phyloP scores from a whole-genome alignment of 73 alveolate genomes.

The Paraurostyla sp. region DNA sequence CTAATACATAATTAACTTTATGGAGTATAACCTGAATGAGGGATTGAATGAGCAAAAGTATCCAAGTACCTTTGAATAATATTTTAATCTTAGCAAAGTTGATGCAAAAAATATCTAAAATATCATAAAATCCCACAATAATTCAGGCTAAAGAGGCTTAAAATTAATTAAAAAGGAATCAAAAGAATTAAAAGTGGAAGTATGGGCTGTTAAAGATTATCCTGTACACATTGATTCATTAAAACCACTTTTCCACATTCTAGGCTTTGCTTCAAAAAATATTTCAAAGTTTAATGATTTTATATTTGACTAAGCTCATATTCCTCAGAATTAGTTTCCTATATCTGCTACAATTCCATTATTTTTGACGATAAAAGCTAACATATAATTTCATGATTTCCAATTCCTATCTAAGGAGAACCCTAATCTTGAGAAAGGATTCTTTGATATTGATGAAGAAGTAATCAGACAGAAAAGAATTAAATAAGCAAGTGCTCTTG shows the following conservation, averaged over 20 bases:
- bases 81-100: slow-evolving; percentile 30
- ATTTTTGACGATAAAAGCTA: slow-evolving; percentile 34
- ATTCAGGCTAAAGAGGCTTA: not conserved
- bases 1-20: not conserved
- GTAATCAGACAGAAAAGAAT: not conserved
- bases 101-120: slow-evolving; percentile 9
- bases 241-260: slow-evolving; percentile 34
- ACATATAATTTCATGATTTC: not conserved
- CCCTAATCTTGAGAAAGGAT: not conserved
- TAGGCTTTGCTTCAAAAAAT: slow-evolving; percentile 47
- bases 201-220: slow-evolving; percentile 11
- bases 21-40: not conserved
- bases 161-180: not conserved
- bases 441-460: slow-evolving; percentile 23
- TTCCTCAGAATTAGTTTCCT: slow-evolving; percentile 22
- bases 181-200: slow-evolving; percentile 30
- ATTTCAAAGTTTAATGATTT: slow-evolving; percentile 46
- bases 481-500: too few species aligned
- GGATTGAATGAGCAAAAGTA: not conserved
- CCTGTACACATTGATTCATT: not conserved
- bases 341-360: slow-evolving; percentile 39
- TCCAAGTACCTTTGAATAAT: not conserved
- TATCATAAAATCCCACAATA: not conserved
- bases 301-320: not conserved
- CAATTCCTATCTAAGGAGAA: not conserved